Percentiles rank a stretch among this genome's conserved stretches.
Evolutionary conservation across 169 alveolate genomes (phyloP).

Genomic region (Eimeria tenella): DNA sequence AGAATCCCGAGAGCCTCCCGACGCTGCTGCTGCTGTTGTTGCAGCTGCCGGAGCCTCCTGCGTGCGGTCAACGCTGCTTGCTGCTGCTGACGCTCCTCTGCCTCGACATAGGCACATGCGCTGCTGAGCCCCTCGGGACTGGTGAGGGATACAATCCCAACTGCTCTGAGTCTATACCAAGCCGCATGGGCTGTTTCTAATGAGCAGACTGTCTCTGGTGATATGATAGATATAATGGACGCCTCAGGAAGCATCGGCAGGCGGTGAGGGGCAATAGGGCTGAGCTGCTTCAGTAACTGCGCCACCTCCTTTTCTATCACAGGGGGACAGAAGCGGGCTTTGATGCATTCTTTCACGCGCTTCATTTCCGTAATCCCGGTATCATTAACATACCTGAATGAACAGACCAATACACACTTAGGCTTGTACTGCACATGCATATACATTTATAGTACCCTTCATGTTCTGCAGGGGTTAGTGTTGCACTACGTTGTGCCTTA

Average conservation of each 20-base stretch:
- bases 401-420: conserved; percentile 37
- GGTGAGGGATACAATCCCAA: conserved; percentile 85
- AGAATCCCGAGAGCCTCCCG: conserved; percentile 60
- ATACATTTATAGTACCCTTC: background rate
- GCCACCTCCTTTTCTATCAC: conserved; percentile 87
- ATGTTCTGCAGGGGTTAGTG: too few relatives aligned
- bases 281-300: conserved; percentile 84
- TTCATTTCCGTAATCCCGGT: conserved; percentile 81
- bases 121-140: conserved; percentile 82
- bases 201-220: conserved; percentile 89
- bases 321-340: conserved; percentile 85
- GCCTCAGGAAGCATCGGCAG: conserved; percentile 83
- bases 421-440: background rate
- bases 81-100: conserved; percentile 64
- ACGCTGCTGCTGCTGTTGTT: conserved; percentile 63
- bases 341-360: conserved; percentile 84
- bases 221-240: conserved; percentile 86
- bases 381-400: conserved; percentile 72
- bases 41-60: conserved; percentile 63
- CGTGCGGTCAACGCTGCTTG: conserved; percentile 63
- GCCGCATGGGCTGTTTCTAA: conserved; percentile 89
- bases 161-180: conserved; percentile 83
- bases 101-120: conserved; percentile 66
- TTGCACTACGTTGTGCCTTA: too few relatives aligned
- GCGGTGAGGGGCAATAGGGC: conserved; percentile 77